phyloP scores from a whole-genome alignment of 2,329 filamentous ascomycete species.

The Fusarium sulawesiense region DNA sequence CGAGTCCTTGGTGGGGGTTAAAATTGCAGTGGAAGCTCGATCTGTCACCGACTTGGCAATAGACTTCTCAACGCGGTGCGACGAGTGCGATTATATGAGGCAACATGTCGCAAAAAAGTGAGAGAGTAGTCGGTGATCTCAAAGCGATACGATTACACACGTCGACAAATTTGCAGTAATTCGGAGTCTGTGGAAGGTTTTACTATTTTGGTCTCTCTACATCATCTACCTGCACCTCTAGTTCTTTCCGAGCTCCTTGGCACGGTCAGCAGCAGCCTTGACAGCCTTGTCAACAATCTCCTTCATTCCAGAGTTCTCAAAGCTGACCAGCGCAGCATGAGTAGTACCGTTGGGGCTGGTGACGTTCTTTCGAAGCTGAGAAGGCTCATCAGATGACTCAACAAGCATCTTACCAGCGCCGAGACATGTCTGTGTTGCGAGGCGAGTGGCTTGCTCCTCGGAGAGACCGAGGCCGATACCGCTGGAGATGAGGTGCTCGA shows the following conservation, averaged over 20 bases:
- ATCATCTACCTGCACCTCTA: background rate
- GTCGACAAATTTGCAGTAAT: no score
- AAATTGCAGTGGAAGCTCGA: no score
- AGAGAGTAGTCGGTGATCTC: no score
- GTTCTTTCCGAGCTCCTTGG: constrained; percentile 57
- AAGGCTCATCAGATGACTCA: constrained; percentile 58
- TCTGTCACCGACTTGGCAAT: no score
- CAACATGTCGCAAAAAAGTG: no score
- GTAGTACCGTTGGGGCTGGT: constrained; percentile 66
- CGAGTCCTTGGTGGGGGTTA: no score
- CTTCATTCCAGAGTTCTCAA: constrained; percentile 58
- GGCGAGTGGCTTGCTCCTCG: constrained; percentile 60
- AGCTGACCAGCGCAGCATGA: constrained; percentile 61
- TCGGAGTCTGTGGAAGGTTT: background rate
- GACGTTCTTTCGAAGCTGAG: constrained; percentile 62
- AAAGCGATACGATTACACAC: no score
- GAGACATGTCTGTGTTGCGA: constrained; percentile 63
- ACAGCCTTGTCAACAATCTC: constrained; percentile 60
- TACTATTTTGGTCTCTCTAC: background rate
- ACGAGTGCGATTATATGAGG: no score
- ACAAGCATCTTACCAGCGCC: constrained; percentile 65
- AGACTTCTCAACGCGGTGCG: no score
- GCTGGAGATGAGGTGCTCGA: constrained; percentile 61
- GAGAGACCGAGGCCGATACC: constrained; percentile 59
- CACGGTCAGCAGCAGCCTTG: constrained; percentile 57